Conservation (phyloP, 2,329 filamentous ascomycete genomes). For the Colletotrichum neosansevieriae region DNA sequence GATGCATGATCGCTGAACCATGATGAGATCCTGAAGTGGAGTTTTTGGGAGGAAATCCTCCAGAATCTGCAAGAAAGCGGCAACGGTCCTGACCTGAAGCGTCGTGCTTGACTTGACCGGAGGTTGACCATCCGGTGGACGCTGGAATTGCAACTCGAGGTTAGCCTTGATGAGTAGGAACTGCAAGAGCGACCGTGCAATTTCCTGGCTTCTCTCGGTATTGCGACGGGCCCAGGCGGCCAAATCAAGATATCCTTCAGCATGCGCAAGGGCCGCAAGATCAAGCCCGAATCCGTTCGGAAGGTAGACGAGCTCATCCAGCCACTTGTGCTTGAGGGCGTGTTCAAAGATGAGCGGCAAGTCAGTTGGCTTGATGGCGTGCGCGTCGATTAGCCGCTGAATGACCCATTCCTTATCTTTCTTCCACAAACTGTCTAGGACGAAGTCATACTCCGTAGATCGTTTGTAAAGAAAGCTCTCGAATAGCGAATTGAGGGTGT, state of each 20-base stretch:
- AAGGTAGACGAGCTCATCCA: slow-evolving; percentile 82
- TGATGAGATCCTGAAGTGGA: slow-evolving; percentile 76
- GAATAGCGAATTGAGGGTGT: slow-evolving; percentile 82
- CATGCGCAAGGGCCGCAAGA: slow-evolving; percentile 86
- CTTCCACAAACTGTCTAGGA: slow-evolving; percentile 91
- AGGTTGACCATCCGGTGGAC: slow-evolving; percentile 72
- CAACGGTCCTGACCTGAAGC: slow-evolving; percentile 87
- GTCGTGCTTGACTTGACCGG: slow-evolving; percentile 74
- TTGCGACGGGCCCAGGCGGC: slow-evolving; percentile 83
- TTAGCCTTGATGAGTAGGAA: slow-evolving; percentile 89
- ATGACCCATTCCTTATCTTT: slow-evolving; percentile 91
- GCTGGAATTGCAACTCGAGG: slow-evolving; percentile 81
- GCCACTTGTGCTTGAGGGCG: slow-evolving; percentile 84
- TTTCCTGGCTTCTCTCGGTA: slow-evolving; percentile 73
- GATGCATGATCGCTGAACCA: slow-evolving; percentile 88
- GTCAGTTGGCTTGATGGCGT: slow-evolving; percentile 76
- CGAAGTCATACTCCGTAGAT: slow-evolving; percentile 84
- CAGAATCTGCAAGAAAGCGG: slow-evolving; percentile 82
- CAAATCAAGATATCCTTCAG: slow-evolving; percentile 82
- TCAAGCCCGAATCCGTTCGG: slow-evolving; percentile 89
- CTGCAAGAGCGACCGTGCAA: slow-evolving; percentile 78
- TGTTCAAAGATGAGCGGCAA: slow-evolving; percentile 66
- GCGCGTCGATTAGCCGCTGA: slow-evolving; percentile 80
- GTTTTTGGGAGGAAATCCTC: slow-evolving; percentile 75
- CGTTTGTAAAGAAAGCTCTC: slow-evolving; percentile 85